Evolutionary conservation across 352 stramenopile species (phyloP).

Genomic region (Globisporangium irregulare): DNA sequence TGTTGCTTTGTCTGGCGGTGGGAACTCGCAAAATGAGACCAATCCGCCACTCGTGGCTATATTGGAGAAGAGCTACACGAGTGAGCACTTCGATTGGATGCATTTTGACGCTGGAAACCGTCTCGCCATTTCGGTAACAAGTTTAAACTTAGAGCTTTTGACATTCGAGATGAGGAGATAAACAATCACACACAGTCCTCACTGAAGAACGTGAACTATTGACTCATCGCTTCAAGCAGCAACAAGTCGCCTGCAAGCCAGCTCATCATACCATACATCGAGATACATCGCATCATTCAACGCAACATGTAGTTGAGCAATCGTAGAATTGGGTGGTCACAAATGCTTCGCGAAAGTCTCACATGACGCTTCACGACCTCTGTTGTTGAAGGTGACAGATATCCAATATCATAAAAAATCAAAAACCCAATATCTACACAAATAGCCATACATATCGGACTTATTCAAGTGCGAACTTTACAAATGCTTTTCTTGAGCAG

Average conservation of each 20-base stretch:
- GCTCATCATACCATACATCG: too few species aligned
- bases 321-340: neutral
- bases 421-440: neutral
- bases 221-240: too few species aligned
- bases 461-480: neutral
- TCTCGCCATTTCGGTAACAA: neutral
- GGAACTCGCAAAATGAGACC: neutral
- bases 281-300: too few species aligned
- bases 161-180: neutral
- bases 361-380: neutral
- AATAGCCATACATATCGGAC: neutral
- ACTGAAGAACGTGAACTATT: too few species aligned
- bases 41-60: neutral
- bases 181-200: neutral
- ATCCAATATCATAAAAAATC: neutral
- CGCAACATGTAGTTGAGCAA: too few species aligned
- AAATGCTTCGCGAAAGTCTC: neutral
- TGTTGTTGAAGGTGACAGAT: neutral
- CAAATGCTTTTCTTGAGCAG: neutral
- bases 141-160: conserved; percentile 2
- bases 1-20: neutral
- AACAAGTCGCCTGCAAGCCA: neutral
- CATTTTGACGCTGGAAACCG: neutral
- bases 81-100: neutral
- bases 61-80: neutral